Evolutionary conservation across 2,329 filamentous ascomycete species (phyloP).

Genomic region (Colletotrichum orchidophilum): DNA sequence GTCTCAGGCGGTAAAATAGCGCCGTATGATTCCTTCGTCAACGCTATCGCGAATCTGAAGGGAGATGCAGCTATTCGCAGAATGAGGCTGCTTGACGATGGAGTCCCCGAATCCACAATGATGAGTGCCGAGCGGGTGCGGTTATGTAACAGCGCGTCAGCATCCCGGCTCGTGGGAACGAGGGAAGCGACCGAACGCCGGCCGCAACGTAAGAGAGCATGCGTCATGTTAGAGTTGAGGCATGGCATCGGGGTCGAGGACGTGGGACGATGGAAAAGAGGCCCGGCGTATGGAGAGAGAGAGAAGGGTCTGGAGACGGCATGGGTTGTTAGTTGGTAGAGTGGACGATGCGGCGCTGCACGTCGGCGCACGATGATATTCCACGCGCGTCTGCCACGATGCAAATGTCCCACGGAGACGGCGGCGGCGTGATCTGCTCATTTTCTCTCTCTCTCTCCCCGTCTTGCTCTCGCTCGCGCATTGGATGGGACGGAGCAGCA

Average conservation of each 20-base stretch:
- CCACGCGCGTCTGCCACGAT: constrained; percentile 29
- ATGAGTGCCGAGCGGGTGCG: constrained; percentile 28
- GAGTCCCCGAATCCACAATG: constrained; percentile 23
- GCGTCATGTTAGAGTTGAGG: constrained; percentile 3
- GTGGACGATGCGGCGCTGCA: background rate
- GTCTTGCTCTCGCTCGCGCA: background rate
- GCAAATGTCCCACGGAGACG: constrained; percentile 3
- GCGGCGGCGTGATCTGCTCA: background rate
- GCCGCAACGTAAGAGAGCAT: background rate
- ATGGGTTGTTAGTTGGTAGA: background rate
- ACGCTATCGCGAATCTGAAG: constrained; percentile 12
- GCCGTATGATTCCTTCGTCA: constrained; percentile 4
- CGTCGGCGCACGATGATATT: constrained; percentile 9
- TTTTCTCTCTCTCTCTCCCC: background rate
- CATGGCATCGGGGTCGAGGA: background rate
- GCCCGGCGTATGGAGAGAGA: background rate
- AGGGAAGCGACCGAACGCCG: background rate
- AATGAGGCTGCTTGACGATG: constrained; percentile 21
- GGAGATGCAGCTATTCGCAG: constrained; percentile 23
- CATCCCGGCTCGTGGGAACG: background rate
- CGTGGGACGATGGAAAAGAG: constrained; percentile 8
- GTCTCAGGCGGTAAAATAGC: background rate
- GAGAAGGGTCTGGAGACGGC: background rate
- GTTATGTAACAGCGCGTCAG: constrained; percentile 20
- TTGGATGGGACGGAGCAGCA: background rate